Evolutionary conservation across 148 eudicot species (phyloP), one percentile per base, ranked within the genome.

Genomic region (Vaccinium corymbosum): DNA sequence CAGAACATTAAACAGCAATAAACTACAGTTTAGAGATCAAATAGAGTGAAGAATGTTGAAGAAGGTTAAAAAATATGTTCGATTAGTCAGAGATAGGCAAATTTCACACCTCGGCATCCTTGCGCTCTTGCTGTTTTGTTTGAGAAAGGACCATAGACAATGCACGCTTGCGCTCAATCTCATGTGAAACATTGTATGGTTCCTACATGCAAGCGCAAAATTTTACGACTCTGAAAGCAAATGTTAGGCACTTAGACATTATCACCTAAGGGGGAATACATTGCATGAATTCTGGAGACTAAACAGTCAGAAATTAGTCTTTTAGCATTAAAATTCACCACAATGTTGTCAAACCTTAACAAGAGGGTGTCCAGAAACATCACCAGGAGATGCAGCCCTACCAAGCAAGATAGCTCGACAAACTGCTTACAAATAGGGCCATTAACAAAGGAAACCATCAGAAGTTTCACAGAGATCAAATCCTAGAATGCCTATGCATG

Each of bases 91-190:
- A 80, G 83, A 85, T 15, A 25, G 78, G 86, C 52, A 73, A 85
- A 74, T 80, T 64, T 84, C 82, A 87, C 55, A 97, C 99, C 98
- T 94, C 98, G 84, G 91, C 91, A 89, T 94, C 99, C 89, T 89
- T 97, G 90, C 95, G 97, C 87, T 97, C 99, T 82, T 97, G 98
- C 32, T 91, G 94, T 87, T 97, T 97, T 87, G 98, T 91, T 80
- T 93, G 98, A 85, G 98, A 97, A 80, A 97, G 94, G 85, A 97
- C 88, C 98, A 97, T 91, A 55, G 94, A 93, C 85, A 94, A 85
- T 50, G 97, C 95, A 85, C 97, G 95, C 83, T 93, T 97, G 77
- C 99, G 92, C 80, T 97, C 99, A 83, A 86, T 85, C 87, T 97
- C 99, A 73, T 93, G 99, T 46, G 93, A 87, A 71, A 84, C 88